A percentile compares a stretch with the other conserved stretches of the same genome.
These are phyloP conservation scores for Fusarium sp. DNA, from an alignment of 2,329 filamentous ascomycete genomes.

Conservation along the genomic window DNA sequence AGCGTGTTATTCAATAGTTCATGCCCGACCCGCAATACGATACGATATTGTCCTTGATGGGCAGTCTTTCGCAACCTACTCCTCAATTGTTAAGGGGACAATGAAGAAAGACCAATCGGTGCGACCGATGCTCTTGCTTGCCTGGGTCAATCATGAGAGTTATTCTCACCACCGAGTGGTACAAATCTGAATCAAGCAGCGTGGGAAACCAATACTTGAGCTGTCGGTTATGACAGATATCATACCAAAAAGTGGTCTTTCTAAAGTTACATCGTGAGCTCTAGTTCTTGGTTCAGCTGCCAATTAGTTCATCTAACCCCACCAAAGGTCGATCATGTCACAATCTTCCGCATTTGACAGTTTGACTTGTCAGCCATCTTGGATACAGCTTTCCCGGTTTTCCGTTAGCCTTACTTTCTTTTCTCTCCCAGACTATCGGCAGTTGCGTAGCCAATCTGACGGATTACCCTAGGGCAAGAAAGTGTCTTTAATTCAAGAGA, in stretches of 20 bases:
- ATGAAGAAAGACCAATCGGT: not conserved
- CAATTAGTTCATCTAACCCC: conserved; percentile 6
- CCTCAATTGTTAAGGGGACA: not conserved
- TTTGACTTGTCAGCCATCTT: conserved; percentile 28
- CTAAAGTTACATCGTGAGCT: conserved; percentile 27
- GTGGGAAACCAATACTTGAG: conserved; percentile 7
- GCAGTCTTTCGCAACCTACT: not conserved
- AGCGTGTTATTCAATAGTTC: not conserved
- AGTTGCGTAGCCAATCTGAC: conserved; percentile 14
- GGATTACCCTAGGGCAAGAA: not conserved
- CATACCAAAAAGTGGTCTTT: conserved; percentile 3
- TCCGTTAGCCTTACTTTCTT: conserved; percentile 14
- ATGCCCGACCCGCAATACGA: not conserved
- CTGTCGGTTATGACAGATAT: conserved; percentile 23
- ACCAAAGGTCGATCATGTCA: conserved; percentile 26
- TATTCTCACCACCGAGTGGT: not conserved
- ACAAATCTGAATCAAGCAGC: conserved; percentile 2
- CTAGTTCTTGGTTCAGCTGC: conserved; percentile 21
- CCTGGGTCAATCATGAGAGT: not conserved
- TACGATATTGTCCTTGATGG: conserved; percentile 13
- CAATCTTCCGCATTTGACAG: conserved; percentile 29
- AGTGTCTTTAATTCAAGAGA: not conserved
- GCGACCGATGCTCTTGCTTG: conserved; percentile 1
- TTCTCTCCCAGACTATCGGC: conserved; percentile 21
- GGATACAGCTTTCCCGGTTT: conserved; percentile 15